Base-by-base conservation (phyloP, 2,329 filamentous ascomycete species). In the Dactylellina drechsleri region DNA sequence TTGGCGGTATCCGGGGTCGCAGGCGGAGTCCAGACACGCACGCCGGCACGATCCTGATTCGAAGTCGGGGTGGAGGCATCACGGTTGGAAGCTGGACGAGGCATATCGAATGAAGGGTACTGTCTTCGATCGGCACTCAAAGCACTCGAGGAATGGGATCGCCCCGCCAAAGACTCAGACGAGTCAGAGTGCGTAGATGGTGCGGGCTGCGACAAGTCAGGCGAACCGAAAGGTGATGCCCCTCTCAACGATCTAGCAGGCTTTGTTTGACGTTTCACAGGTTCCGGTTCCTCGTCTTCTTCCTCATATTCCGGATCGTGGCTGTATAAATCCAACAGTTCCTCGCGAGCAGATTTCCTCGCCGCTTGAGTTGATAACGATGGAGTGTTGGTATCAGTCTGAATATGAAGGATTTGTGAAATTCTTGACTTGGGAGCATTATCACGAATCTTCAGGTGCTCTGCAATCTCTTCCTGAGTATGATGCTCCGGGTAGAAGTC, bases 11-110 rank as follows among this genome's bases (percentile, higher is more conserved):
- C 79, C 41, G 78, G 77, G 18, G 77, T 78, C n/a, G 78, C 66
- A 31, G 78, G 78, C 26, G 78, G 77, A 18, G 78, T 79, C 76
- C 77, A 78, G 60, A 78, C 70, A 41, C 77, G 72, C 40, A 78
- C 70, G 16, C 70, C 74, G 28, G 71, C 71, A 54, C 71, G 71
- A n/a, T 76, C 71, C 20, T 67, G 54, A n/a, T 23, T 41, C n/a
- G 66, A 57, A 12, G 71, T 68, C 6, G 66, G 64, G 5, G 71
- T 68, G 28, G 71, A 59, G 23, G 15, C 60, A 23, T 68, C 71
- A 49, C 66, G 71, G 36, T 76, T 68, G 12, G 71, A 76, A 40
- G 20, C 20, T n/a, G 71, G 64, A 23, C 71, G 64, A 16, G 71
- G 60, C 31, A 65, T 52, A 13, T 76, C 71, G 23, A 76, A 58